These are phyloP conservation scores for Baorangia bicolor DNA, from an alignment of 768 basidiomycete species.

Conservation along the genomic window DNA sequence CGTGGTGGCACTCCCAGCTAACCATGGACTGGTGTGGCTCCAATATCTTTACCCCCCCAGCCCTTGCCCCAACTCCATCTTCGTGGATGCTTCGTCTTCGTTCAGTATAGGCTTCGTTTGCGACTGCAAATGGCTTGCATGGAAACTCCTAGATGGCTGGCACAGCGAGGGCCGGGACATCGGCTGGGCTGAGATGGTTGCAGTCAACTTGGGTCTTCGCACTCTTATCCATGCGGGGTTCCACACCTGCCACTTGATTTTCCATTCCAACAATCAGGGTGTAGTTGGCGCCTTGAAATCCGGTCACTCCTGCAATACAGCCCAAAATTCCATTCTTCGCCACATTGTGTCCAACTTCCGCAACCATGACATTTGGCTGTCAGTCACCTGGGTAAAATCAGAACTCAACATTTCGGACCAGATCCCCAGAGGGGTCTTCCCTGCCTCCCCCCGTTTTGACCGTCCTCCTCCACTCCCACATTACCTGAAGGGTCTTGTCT, in stretches of 20 bases:
- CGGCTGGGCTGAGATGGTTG: background rate
- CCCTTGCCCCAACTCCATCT: no score
- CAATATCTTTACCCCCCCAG: no score
- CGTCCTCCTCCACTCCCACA: constrained; percentile 5
- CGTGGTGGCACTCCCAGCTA: no score
- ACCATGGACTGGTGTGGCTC: no score
- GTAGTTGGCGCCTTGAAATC: constrained; percentile 27
- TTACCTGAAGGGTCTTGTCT: no score
- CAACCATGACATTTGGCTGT: background rate
- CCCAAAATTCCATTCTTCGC: background rate
- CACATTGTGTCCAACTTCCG: background rate
- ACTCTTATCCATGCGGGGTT: constrained; percentile 12
- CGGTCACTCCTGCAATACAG: background rate
- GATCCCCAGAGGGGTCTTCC: constrained; percentile 37
- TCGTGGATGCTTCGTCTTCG: no score
- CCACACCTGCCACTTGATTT: constrained; percentile 20
- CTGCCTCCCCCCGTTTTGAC: constrained; percentile 8
- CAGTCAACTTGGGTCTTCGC: background rate
- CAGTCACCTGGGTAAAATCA: constrained; percentile 3
- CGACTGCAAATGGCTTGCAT: no score
- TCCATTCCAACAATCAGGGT: constrained; percentile 43
- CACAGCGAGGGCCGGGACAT: background rate
- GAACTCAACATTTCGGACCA: constrained; percentile 37
- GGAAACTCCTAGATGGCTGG: background rate
- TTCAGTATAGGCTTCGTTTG: no score